These are phyloP conservation scores for Neonectria neomacrospora DNA, from an alignment of 2,329 filamentous ascomycete species.

Conservation along the genomic window DNA sequence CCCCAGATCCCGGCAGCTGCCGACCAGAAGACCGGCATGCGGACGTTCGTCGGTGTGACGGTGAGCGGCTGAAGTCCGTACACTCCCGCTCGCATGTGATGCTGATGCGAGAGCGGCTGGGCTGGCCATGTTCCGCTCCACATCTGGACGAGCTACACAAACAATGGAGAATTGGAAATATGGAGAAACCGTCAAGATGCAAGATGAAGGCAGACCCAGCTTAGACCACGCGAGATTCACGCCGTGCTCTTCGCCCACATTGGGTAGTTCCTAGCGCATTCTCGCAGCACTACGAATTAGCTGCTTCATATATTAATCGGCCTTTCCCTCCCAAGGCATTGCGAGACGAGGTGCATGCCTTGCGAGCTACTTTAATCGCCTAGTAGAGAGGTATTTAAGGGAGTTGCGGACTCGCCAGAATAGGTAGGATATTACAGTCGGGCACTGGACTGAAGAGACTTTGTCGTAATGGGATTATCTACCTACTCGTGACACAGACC, in stretches of 20 bases:
- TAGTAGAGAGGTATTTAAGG: slow-evolving; percentile 23
- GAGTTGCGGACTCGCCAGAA: slow-evolving; percentile 27
- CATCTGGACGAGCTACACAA: background rate
- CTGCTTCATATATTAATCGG: slow-evolving; percentile 4
- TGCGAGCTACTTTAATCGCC: background rate
- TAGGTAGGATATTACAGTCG: background rate
- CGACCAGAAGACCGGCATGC: slow-evolving; percentile 11
- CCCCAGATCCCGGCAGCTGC: slow-evolving; percentile 26
- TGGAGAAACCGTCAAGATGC: slow-evolving; percentile 17
- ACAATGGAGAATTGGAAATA: slow-evolving; percentile 12
- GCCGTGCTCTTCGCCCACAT: slow-evolving; percentile 8
- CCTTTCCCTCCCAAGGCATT: slow-evolving; percentile 21
- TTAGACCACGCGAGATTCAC: slow-evolving; percentile 1
- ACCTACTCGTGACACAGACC: slow-evolving; percentile 26
- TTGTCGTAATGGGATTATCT: slow-evolving; percentile 36
- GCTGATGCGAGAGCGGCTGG: slow-evolving; percentile 13
- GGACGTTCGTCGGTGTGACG: slow-evolving; percentile 28
- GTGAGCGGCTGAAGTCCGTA: slow-evolving; percentile 21
- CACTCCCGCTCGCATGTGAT: slow-evolving; percentile 25
- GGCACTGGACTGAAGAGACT: slow-evolving; percentile 26
- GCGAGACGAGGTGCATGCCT: slow-evolving; percentile 13
- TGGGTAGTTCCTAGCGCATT: slow-evolving; percentile 35
- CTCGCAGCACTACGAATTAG: slow-evolving; percentile 11
- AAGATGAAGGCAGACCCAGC: slow-evolving; percentile 13
- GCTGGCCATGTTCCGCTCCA: slow-evolving; percentile 10